Evolutionary conservation across 257 asterid genomes (phyloP), one percentile per base, ranked within the genome.

Genomic region (Phtheirospermum japonicum): DNA sequence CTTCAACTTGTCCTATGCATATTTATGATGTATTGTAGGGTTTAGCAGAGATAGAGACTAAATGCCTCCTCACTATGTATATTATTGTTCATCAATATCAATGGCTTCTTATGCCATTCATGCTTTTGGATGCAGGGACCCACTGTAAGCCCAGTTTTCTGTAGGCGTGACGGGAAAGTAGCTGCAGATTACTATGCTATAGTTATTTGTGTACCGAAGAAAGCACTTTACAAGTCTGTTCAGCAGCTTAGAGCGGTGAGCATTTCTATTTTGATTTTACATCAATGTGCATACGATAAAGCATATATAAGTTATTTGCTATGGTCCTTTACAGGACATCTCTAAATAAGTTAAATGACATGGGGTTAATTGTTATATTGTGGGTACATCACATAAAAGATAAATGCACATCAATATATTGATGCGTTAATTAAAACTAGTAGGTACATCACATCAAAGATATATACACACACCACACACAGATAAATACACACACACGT

Each of bases 171-270:
- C 13, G 94, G 89, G 50, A 59, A 40, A 59, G 89, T 80, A 31
- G 43, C 64, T 6, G 75, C 82, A 54, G 86, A 85, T 72, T 85
- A 81, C 70, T 88, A 76, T 77, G 96, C 96, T 46, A 71, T 88
- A 57, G 95, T 85, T 59, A 80, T 88, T 57, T 88, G 96, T 57
- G 90, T 85, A 56, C 96, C 95, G 28, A 82, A 85, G 80, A 82
- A 85, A 68, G 88, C 77, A 16, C 81, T 88, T 63, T 88, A 88
- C 86, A 74, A 78, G 62, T 88, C 90, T 63, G 90, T 88, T 61
- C 85, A 72, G 75, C 88, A 88, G 85, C 78, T 88, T 64, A 75
- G 96, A 54, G 84, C 77, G 89, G 96, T 88, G 73, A 85, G 87
- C 56, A 26, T 48, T 61, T 14, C 55, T 40, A 5, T 59, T 63